phyloP scores from a whole-genome alignment of 228 moss, liverwort and hornwort genomes.

The Sphagnum fallax region DNA sequence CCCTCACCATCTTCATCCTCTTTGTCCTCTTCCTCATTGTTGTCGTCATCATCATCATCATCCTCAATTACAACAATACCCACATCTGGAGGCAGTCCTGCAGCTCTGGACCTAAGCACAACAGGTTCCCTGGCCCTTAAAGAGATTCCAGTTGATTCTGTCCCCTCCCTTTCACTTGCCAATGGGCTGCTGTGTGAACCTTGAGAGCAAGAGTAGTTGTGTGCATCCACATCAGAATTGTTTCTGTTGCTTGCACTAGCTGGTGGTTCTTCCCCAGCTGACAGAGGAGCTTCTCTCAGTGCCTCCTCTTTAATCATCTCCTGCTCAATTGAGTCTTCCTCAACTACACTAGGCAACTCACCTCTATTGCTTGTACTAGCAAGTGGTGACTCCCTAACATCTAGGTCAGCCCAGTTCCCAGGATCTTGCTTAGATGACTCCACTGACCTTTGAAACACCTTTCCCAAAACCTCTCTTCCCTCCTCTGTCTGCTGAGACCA shows the following conservation, averaged over 20 bases:
- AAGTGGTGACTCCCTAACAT: not conserved
- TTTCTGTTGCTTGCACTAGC: not conserved
- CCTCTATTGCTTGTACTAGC: not conserved
- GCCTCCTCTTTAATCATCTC: not conserved
- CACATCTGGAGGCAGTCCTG: not conserved
- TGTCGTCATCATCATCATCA: conserved; percentile 1
- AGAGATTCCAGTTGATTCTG: not conserved
- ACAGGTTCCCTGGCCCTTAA: not conserved
- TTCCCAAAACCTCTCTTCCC: not conserved
- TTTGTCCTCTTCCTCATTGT: not conserved
- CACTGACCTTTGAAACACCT: too few species aligned
- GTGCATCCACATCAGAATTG: not conserved
- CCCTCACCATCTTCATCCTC: not conserved
- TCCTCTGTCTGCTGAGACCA: not conserved
- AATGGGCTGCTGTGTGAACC: not conserved
- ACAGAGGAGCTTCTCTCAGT: not conserved
- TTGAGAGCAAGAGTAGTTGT: not conserved
- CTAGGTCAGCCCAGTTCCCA: not conserved
- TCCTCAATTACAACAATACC: not conserved
- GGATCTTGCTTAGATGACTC: not conserved
- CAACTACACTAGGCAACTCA: not conserved
- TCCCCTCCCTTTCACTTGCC: not conserved
- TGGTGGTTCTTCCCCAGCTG: not conserved
- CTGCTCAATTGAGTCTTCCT: not conserved
- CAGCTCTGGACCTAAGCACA: not conserved